Evolutionary conservation across 2,329 filamentous ascomycete genomes (phyloP).

Genomic region (Rutstroemia sp.): DNA sequence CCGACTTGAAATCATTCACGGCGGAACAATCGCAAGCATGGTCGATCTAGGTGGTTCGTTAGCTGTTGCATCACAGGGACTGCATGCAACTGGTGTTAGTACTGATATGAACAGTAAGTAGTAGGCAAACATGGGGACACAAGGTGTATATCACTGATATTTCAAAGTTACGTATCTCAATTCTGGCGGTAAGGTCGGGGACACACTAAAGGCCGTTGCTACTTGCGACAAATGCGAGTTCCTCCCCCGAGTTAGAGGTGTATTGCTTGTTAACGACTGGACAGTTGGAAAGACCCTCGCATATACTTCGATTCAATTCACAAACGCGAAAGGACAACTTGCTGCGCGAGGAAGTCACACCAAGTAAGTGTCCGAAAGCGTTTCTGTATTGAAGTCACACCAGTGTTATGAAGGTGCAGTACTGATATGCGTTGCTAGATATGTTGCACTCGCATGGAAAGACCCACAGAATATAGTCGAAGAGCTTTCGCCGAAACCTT

Average conservation of each 20-base stretch:
- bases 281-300: constrained; percentile 57
- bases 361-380: constrained; percentile 38
- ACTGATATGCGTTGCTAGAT: constrained; percentile 20
- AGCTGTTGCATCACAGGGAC: constrained; percentile 56
- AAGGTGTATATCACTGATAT: background rate
- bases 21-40: constrained; percentile 71
- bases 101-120: constrained; percentile 53
- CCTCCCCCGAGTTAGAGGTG: background rate
- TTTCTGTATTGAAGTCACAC: background rate
- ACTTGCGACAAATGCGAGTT: constrained; percentile 52
- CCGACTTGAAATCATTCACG: constrained; percentile 67
- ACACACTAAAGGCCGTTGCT: constrained; percentile 48
- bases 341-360: constrained; percentile 58
- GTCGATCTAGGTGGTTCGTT: constrained; percentile 60
- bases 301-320: constrained; percentile 53
- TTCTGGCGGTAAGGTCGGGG: constrained; percentile 49
- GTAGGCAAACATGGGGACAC: background rate
- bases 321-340: constrained; percentile 50
- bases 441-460: constrained; percentile 30
- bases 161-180: constrained; percentile 53
- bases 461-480: constrained; percentile 30
- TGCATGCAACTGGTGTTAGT: constrained; percentile 56
- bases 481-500: constrained; percentile 23
- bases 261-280: background rate
- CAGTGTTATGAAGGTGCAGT: background rate